Conservation (phyloP, 169 alveolate species). For the Eimeria praecox region DNA sequence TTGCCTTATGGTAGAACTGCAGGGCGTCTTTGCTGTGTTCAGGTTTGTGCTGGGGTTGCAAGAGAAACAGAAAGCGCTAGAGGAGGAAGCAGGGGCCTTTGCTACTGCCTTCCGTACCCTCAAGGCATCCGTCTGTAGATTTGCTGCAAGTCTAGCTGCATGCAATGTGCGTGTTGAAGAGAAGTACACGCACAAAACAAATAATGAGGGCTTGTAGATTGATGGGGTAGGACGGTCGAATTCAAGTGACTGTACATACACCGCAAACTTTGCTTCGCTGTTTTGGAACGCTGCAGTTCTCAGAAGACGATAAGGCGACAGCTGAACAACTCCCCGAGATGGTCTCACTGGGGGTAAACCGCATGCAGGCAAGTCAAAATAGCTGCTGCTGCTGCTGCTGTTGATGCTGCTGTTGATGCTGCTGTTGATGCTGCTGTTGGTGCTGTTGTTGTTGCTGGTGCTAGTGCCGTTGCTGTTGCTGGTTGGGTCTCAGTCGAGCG, state of each 20-base stretch:
- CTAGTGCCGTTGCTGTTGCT: no score
- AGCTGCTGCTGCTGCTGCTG: neutral
- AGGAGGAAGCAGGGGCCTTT: slow-evolving; percentile 49
- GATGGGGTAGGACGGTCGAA: neutral
- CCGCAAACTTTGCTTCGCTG: neutral
- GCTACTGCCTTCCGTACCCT: slow-evolving; percentile 25
- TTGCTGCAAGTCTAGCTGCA: slow-evolving; percentile 55
- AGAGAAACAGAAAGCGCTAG: slow-evolving; percentile 38
- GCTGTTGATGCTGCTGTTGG: neutral
- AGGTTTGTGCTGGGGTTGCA: slow-evolving; percentile 59
- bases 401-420: no score
- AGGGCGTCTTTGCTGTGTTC: neutral
- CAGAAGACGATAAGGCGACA: slow-evolving; percentile 38
- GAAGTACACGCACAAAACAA: neutral
- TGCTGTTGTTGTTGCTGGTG: neutral
- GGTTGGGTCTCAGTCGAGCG: no score
- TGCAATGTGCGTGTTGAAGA: slow-evolving; percentile 10
- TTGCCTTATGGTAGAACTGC: no score
- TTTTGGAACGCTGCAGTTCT: slow-evolving; percentile 1
- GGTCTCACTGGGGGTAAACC: slow-evolving; percentile 53
- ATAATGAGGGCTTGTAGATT: neutral
- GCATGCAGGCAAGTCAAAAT: slow-evolving; percentile 40
- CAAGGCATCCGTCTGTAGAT: neutral
- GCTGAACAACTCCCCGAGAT: slow-evolving; percentile 47
- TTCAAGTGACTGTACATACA: neutral